Evolutionary conservation across 2,329 filamentous ascomycete genomes (phyloP).

Genomic region (Talaromyces sp.): DNA sequence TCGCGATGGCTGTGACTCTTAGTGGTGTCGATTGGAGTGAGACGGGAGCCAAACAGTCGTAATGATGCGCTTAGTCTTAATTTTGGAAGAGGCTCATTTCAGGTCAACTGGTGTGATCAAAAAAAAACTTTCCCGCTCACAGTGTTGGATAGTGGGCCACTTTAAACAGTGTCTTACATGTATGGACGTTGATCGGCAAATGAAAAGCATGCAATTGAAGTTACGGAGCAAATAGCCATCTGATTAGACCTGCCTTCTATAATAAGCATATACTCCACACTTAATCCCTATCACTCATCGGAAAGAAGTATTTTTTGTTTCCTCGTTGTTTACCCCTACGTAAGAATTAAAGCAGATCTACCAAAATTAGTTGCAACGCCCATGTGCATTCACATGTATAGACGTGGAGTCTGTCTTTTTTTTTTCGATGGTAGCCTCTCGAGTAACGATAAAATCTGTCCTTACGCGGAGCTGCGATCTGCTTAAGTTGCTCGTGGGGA

Average conservation of each 20-base stretch:
- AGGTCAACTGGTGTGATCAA: background rate
- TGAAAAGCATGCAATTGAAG: background rate
- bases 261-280: background rate
- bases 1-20: background rate
- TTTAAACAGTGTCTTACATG: background rate
- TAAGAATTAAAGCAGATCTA: too few species aligned
- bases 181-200: background rate
- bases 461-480: too few species aligned
- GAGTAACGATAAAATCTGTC: too few species aligned
- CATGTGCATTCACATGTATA: too few species aligned
- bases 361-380: too few species aligned
- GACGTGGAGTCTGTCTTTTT: too few species aligned
- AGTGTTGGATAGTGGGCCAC: background rate
- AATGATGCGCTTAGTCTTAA: background rate
- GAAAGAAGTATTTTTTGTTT: too few species aligned
- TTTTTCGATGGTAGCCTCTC: too few species aligned
- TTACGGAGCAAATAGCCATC: background rate
- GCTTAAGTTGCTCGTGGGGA: too few species aligned
- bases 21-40: background rate
- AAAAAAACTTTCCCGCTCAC: background rate
- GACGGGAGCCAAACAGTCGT: background rate
- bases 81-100: background rate
- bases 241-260: background rate
- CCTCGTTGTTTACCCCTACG: too few species aligned
- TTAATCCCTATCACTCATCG: background rate